Percentiles rank a stretch among this genome's conserved stretches.
Evolutionary conservation across 2,329 filamentous ascomycete genomes (phyloP).

Genomic region (Colletotrichum neosansevieriae): DNA sequence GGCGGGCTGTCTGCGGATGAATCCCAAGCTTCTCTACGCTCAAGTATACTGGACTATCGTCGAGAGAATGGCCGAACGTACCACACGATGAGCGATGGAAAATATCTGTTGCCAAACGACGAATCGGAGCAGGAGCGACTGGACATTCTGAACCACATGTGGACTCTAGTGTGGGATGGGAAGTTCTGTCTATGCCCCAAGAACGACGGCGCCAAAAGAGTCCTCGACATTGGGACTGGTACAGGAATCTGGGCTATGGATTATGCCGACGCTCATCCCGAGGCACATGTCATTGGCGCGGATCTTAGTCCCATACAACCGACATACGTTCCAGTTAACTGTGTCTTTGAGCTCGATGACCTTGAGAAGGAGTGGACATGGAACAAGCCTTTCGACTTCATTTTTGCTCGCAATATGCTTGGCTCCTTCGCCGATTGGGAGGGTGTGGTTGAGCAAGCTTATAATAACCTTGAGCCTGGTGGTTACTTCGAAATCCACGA

Average conservation of each 20-base stretch:
- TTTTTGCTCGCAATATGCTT: neutral
- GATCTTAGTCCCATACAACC: neutral
- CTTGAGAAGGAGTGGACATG: neutral
- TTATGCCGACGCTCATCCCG: neutral
- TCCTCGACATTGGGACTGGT: neutral
- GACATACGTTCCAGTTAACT: neutral
- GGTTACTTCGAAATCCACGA: neutral
- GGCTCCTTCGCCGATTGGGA: neutral
- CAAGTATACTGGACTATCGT: neutral
- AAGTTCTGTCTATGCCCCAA: neutral
- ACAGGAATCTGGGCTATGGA: neutral
- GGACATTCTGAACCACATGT: neutral
- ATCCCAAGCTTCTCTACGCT: neutral
- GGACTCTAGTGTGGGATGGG: neutral
- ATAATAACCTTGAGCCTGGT: neutral
- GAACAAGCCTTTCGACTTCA: neutral
- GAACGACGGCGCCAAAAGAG: neutral
- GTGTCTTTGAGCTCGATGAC: neutral
- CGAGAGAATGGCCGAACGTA: neutral
- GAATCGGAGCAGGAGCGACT: neutral
- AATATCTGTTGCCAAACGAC: neutral
- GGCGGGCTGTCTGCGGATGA: neutral
- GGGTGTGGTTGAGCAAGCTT: neutral
- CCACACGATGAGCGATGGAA: neutral
- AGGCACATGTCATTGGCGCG: neutral